These are phyloP conservation scores for Claviceps spartinae DNA, from an alignment of 2,329 filamentous ascomycete genomes.

Conservation along the genomic window DNA sequence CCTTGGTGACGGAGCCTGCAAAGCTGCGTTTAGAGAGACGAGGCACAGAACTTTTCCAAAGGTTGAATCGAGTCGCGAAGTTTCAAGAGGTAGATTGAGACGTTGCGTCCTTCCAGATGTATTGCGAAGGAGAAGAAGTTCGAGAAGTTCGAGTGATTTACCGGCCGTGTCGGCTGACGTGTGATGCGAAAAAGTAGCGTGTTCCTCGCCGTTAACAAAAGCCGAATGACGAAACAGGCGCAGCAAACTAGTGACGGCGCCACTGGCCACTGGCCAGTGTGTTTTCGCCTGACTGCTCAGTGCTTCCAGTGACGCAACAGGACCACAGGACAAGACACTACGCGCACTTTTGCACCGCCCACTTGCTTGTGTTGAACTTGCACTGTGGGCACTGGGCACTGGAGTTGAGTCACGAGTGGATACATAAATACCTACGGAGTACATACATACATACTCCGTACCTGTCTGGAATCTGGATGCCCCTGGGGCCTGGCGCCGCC, in stretches of 20 bases:
- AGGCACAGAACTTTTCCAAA: not conserved
- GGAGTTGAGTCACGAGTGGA: too few relatives aligned
- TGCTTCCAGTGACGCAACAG: not conserved
- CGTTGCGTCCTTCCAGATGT: not conserved
- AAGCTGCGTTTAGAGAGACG: not conserved
- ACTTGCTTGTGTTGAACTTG: not conserved
- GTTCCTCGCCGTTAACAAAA: too few relatives aligned
- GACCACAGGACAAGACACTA: not conserved
- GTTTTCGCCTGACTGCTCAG: too few relatives aligned
- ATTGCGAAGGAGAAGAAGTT: not conserved
- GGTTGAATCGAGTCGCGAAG: too few relatives aligned
- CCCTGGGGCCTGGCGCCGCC: too few relatives aligned
- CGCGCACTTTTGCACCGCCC: not conserved
- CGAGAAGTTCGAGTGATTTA: not conserved
- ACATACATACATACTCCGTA: too few relatives aligned
- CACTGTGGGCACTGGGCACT: too few relatives aligned
- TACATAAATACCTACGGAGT: too few relatives aligned
- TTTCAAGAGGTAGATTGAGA: not conserved
- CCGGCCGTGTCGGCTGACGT: not conserved
- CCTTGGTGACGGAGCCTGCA: slow-evolving; percentile 5
- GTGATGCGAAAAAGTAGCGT: not conserved
- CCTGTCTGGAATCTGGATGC: too few relatives aligned
- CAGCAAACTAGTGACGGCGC: not conserved
- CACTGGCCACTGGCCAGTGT: not conserved
- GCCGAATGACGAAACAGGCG: not conserved